Evolutionary conservation across 2,329 filamentous ascomycete species (phyloP).

Genomic region (Zopfia rhizophila): DNA sequence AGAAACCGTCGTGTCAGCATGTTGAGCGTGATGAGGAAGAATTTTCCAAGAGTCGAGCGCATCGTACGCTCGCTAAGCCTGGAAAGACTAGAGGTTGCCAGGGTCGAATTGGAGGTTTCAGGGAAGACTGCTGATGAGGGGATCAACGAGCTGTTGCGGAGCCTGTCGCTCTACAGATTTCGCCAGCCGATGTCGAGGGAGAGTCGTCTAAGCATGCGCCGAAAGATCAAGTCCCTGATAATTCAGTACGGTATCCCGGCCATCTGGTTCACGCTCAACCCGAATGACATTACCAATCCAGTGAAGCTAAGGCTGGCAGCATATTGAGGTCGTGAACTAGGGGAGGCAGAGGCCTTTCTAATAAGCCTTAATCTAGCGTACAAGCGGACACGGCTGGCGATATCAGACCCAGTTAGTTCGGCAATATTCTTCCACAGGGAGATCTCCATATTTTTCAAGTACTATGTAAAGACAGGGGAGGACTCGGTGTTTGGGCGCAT

Average conservation of each 20-base stretch:
- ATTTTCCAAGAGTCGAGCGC: conserved; percentile 5
- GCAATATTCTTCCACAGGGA: conserved; percentile 8
- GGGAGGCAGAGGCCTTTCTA: neutral
- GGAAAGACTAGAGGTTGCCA: conserved; percentile 8
- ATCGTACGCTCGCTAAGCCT: conserved; percentile 5
- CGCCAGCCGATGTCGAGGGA: conserved; percentile 13
- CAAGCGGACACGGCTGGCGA: neutral
- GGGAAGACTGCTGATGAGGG: conserved; percentile 10
- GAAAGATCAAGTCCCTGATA: conserved; percentile 10
- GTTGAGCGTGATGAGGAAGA: conserved; percentile 14
- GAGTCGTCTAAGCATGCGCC: conserved; percentile 8
- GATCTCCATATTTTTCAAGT: conserved; percentile 5
- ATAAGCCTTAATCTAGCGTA: neutral
- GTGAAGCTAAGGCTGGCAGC: conserved; percentile 10
- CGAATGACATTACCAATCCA: conserved; percentile 14
- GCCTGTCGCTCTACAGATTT: conserved; percentile 14
- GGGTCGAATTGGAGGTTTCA: conserved; percentile 1
- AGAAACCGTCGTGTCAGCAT: conserved; percentile 14
- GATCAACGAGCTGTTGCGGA: conserved; percentile 7
- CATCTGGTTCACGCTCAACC: conserved; percentile 12
- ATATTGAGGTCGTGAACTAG: conserved; percentile 5
- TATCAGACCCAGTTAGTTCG: conserved; percentile 4
- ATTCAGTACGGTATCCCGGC: conserved; percentile 6
- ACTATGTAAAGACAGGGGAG: conserved; percentile 9
- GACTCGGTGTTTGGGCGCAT: conserved; percentile 7